A percentile compares a stretch with the other conserved stretches of the same genome.
These are phyloP conservation scores for Suillus hirtellus DNA, from an alignment of 768 basidiomycete species.

Conservation along the genomic window DNA sequence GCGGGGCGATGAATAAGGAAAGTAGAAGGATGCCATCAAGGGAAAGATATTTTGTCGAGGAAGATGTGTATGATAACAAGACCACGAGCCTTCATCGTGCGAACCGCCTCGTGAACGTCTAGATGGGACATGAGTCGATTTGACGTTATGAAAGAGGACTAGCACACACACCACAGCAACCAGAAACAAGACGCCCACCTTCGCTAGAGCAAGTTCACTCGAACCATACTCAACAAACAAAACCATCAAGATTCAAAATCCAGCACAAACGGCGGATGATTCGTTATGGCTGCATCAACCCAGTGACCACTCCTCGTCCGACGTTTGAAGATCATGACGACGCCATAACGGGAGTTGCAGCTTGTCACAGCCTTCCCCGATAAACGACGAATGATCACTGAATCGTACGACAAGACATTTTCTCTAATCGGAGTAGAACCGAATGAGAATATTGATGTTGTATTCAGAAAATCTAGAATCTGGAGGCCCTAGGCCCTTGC, in stretches of 20 bases:
- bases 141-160: neutral
- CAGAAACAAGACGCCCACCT: neutral
- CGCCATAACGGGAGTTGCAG: neutral
- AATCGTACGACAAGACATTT: neutral
- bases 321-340: neutral
- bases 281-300: neutral
- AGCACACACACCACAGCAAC: neutral
- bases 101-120: neutral
- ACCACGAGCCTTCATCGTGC: neutral
- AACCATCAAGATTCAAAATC: neutral
- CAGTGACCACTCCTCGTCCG: neutral
- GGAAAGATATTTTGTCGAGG: neutral
- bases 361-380: neutral
- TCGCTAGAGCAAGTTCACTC: neutral
- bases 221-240: neutral
- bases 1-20: neutral
- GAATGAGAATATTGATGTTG: neutral
- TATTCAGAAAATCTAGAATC: neutral
- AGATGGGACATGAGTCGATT: neutral
- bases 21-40: neutral
- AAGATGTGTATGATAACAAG: neutral
- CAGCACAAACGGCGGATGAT: neutral
- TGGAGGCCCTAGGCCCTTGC: conserved; percentile 21
- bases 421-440: neutral
- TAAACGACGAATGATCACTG: neutral